Conservation (phyloP, 768 basidiomycete genomes). For the Macrolepiota fuliginosa region DNA sequence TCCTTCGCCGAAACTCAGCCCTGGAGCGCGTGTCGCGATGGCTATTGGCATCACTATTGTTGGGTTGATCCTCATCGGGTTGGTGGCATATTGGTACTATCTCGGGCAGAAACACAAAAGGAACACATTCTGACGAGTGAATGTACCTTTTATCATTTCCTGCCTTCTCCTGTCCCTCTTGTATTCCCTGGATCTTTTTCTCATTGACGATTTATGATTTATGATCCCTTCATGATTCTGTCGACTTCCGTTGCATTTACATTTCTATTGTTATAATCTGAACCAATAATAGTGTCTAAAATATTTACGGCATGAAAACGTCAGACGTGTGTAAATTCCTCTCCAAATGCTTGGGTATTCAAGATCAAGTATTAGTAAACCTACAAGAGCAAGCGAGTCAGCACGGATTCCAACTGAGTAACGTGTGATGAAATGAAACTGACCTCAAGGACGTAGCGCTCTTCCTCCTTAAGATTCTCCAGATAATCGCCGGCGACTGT, state of each 20-base stretch:
- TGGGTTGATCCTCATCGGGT: constrained; percentile 53
- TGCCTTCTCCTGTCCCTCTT: background rate
- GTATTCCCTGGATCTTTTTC: background rate
- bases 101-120: constrained; percentile 20
- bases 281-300: background rate
- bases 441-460: constrained; percentile 97
- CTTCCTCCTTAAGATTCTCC: constrained; percentile 92
- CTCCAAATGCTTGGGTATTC: background rate
- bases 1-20: constrained; percentile 49
- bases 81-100: constrained; percentile 37
- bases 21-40: constrained; percentile 64
- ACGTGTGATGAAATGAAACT: constrained; percentile 12
- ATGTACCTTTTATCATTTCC: background rate
- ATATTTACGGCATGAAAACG: background rate
- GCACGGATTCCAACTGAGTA: background rate
- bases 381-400: constrained; percentile 12
- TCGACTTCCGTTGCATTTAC: background rate
- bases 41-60: constrained; percentile 63
- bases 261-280: background rate
- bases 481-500: constrained; percentile 76
- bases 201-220: background rate
- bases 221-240: background rate
- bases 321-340: background rate
- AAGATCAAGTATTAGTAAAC: constrained; percentile 22
- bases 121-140: background rate